These are phyloP conservation scores for Anthostomella pinea DNA, from an alignment of 2,329 filamentous ascomycete species.

Conservation along the genomic window DNA sequence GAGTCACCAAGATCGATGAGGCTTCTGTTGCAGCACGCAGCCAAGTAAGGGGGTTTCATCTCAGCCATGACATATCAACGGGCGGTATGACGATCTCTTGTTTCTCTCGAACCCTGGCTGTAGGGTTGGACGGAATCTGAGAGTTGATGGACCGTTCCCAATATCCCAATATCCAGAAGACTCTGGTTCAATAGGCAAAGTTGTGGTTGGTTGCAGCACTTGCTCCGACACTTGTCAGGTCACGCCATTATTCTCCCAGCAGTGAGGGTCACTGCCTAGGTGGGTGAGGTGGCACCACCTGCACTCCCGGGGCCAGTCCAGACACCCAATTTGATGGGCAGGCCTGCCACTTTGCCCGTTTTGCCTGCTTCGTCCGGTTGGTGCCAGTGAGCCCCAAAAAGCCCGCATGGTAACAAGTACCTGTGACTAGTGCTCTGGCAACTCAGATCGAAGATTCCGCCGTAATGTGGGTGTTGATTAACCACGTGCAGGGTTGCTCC, in stretches of 20 bases:
- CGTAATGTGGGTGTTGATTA: constrained; percentile 22
- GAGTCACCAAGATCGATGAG: too few species aligned
- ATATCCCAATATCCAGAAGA: constrained; percentile 11
- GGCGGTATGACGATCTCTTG: constrained; percentile 23
- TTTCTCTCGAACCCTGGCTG: constrained; percentile 7
- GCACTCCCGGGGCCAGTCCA: constrained; percentile 17
- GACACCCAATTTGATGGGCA: too few species aligned
- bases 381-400: constrained; percentile 19
- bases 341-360: too few species aligned
- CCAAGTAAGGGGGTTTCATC: not conserved
- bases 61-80: not conserved
- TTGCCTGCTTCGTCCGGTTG: too few species aligned
- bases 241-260: constrained; percentile 24
- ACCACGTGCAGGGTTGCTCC: constrained; percentile 1
- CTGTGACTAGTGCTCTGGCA: constrained; percentile 24
- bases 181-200: constrained; percentile 19
- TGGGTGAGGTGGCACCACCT: constrained; percentile 25
- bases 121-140: constrained; percentile 20
- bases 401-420: constrained; percentile 21
- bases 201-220: constrained; percentile 13
- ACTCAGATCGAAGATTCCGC: constrained; percentile 23
- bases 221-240: constrained; percentile 23
- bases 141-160: constrained; percentile 23
- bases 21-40: not conserved
- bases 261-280: too few species aligned